These are phyloP conservation scores for Cryptococcus neoformans DNA, from an alignment of 1,284 basidiomycete genomes.

Conservation along the genomic window DNA sequence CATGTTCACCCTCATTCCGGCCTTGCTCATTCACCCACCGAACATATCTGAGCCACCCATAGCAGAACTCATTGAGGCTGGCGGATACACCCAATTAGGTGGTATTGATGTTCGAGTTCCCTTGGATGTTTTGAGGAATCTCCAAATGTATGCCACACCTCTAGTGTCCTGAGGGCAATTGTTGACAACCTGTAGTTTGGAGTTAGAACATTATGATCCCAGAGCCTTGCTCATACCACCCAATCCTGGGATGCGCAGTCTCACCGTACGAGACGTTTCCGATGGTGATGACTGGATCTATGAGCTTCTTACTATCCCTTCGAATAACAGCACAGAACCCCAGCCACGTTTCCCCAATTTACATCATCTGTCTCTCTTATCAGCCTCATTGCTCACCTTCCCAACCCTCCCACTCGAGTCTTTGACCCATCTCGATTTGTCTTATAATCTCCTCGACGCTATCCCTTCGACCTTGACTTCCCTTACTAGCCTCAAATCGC, in stretches of 20 bases:
- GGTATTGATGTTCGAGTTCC: constrained; percentile 48
- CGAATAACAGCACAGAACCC: background rate
- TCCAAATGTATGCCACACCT: constrained; percentile 36
- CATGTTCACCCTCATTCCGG: constrained; percentile 45
- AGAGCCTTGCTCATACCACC: constrained; percentile 39
- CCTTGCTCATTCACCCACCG: constrained; percentile 44
- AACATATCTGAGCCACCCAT: constrained; percentile 42
- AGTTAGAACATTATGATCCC: constrained; percentile 47
- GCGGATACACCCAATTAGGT: constrained; percentile 44
- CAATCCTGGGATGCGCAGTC: constrained; percentile 33
- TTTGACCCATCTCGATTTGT: constrained; percentile 87
- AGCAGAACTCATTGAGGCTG: constrained; percentile 42
- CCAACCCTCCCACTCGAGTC: constrained; percentile 68
- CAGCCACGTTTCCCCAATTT: constrained; percentile 43
- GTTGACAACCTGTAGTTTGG: constrained; percentile 29
- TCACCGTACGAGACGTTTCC: constrained; percentile 44
- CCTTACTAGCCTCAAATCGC: constrained; percentile 72
- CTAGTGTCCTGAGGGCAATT: background rate
- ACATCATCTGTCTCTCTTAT: constrained; percentile 38
- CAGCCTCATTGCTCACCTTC: constrained; percentile 35
- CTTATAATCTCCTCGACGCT: constrained; percentile 70
- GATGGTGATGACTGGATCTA: constrained; percentile 49
- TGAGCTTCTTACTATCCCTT: constrained; percentile 26
- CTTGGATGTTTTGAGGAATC: constrained; percentile 44
- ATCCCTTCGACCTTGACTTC: constrained; percentile 59